Base-by-base conservation (phyloP, 1,139 yeast genomes). In the Lodderomyces margitis region DNA sequence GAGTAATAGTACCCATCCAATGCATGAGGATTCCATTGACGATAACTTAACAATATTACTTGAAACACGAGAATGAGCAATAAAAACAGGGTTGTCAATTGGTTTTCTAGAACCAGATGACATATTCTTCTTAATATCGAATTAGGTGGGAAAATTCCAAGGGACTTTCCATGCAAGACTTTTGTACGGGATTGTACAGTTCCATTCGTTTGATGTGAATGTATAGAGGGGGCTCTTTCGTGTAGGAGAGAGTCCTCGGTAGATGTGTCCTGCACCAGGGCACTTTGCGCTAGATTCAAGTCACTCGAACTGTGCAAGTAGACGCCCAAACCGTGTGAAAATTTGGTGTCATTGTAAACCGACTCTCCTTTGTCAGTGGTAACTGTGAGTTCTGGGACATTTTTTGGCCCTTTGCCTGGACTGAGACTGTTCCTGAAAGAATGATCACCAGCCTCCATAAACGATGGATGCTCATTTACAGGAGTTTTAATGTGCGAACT, bases 21-120 rank as follows among this genome's bases (percentile, higher is more conserved):
- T 1, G 42, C 50, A 3, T 45, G 43, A 0, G 78, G 75, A 39
- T 69, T 61, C 83, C 82, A 78, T 52, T 78, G 83, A 39, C 82
- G 59, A 49, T 65, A 67, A 3, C 75, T 57, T 17, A 80, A 54
- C 5, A 78, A 48, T 0, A 55, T 54, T 0, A 74, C 70, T 51
- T 78, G 82, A 0, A 72, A 45, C 1, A 75, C 25, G 9, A 79
- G 54, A 2, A 78, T 44, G 0, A 54, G 12, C 51, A 49, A 61
- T 11, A 56, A 59, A 41, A 51, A 43, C 2, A 59, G 44, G 44
- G 62, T 68, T 16, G 64, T 55, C 20, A 46, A 44, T 15, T 53
- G 51, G 23, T 56, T 55, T 9, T 64, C 56, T 4, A 63, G 46
- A 2, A 64, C 17, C 8, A 47, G 50, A 45, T 66, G 64, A 46